A percentile compares a stretch with the other conserved stretches of the same genome.
Conservation (phyloP, 2,329 filamentous ascomycete species). For the Thielaviopsis punctulata region DNA sequence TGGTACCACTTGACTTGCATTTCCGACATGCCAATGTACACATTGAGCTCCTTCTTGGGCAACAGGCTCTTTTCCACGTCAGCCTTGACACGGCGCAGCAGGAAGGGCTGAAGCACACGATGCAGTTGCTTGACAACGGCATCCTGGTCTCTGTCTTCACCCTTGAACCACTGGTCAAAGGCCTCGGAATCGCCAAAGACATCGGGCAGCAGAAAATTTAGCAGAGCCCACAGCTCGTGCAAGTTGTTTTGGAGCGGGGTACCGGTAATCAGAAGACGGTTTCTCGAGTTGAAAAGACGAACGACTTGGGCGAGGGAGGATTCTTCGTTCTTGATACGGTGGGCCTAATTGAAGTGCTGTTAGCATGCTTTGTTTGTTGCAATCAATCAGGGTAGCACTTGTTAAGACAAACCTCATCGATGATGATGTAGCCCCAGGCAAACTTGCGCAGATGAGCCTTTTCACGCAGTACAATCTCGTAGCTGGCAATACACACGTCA, state of each 20-base stretch:
- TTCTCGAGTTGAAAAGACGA: slow-evolving; percentile 86
- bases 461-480: slow-evolving; percentile 95
- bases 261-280: slow-evolving; percentile 86
- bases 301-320: slow-evolving; percentile 95
- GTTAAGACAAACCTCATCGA: slow-evolving; percentile 48
- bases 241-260: slow-evolving; percentile 96
- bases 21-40: slow-evolving; percentile 96
- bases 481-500: slow-evolving; percentile 94
- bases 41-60: slow-evolving; percentile 92
- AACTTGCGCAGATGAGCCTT: slow-evolving; percentile 93
- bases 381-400: too few relatives aligned
- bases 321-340: slow-evolving; percentile 98
- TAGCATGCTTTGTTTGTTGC: slow-evolving; percentile 4
- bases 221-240: slow-evolving; percentile 90
- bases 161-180: slow-evolving; percentile 96
- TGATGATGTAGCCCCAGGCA: slow-evolving; percentile 99
- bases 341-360: slow-evolving; percentile 30
- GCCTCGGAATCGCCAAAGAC: slow-evolving; percentile 94
- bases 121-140: slow-evolving; percentile 92
- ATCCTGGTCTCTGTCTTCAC: slow-evolving; percentile 78
- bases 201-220: slow-evolving; percentile 95
- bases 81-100: slow-evolving; percentile 87
- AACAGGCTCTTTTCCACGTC: slow-evolving; percentile 96
- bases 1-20: slow-evolving; percentile 99
- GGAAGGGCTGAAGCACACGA: slow-evolving; percentile 78